These are phyloP conservation scores for Mycena pura DNA, from an alignment of 768 basidiomycete species.

Conservation along the genomic window DNA sequence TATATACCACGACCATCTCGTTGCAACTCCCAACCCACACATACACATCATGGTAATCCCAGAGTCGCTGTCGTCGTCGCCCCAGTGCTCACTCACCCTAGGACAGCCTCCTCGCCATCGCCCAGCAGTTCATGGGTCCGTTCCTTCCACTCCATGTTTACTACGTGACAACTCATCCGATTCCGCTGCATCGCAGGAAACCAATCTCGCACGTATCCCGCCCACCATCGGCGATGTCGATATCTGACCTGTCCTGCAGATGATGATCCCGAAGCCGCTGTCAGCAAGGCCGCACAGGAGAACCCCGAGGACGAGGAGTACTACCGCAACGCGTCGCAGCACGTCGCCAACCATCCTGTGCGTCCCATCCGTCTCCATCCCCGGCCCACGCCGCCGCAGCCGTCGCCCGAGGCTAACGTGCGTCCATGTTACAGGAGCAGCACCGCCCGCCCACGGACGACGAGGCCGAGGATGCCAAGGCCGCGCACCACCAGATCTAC, in stretches of 20 bases:
- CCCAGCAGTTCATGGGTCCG: conserved; percentile 16
- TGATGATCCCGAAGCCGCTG: not conserved
- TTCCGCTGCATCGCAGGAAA: not conserved
- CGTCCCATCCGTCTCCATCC: not conserved
- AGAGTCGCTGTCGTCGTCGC: not conserved
- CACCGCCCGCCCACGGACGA: conserved; percentile 10
- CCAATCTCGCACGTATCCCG: not conserved
- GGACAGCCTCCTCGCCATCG: conserved; percentile 9
- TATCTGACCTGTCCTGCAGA: not conserved
- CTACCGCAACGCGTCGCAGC: conserved; percentile 2
- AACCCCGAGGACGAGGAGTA: conserved; percentile 12
- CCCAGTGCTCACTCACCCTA: not conserved
- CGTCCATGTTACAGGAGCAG: not conserved
- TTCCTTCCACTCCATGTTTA: not conserved
- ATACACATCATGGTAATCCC: conserved; percentile 59
- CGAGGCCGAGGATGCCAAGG: conserved; percentile 4
- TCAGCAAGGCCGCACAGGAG: conserved; percentile 6
- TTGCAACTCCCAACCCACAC: not conserved
- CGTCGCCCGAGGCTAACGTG: too few species aligned
- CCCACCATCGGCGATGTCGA: not conserved
- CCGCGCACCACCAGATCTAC: conserved; percentile 20
- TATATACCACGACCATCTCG: too few species aligned
- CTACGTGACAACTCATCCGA: conserved; percentile 7
- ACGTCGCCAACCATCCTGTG: conserved; percentile 6
- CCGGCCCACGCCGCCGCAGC: too few species aligned